Base-by-base conservation (phyloP, 2,329 filamentous ascomycete species). In the Cladosporium sp. region DNA sequence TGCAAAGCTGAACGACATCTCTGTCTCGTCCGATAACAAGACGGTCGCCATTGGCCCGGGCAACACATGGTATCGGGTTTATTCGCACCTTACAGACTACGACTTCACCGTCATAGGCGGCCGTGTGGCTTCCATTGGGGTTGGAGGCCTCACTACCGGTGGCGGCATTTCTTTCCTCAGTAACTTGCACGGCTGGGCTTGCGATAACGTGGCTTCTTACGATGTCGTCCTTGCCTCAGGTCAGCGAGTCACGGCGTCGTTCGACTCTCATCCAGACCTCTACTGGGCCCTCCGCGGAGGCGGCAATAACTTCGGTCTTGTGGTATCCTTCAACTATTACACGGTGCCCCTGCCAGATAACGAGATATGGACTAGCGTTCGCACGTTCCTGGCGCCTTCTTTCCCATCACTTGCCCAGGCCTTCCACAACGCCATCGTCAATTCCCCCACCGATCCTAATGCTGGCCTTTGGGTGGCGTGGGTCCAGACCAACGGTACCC, bases 11-110 rank as follows among this genome's bases (percentile, higher is more conserved):
- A 69, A 70, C 49, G 38, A 58, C 6, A 57, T 75, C 20, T 52
- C 50, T 0, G 54, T 72, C 11, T 62, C 60, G 18, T 43, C 56
- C 2, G 69, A 71, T 40, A 63, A 59, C 8, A 58, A 56, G 2
- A 67, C 62, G 5, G 69, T 71, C 6, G 63, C 61, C 7, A 64
- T 80, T 27, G 78, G 76, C 1, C 58, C 69, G 0, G 77, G 75
- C 1, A 65, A 66, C 18, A 62, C 67, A 7, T 79, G 75, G 72
- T 59, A 63, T 15, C 61, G 72, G 15, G 69, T 78, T 0, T 75
- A 72, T 32, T 46, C 54, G 1, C 52, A 46, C 2, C 65, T 77
- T 0, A 73, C 75, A 11, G 58, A 62, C 6, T 54, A 69, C 22
- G 65, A 65, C 1, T 57, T 74, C 12, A 62, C 67, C 1, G 71